These are phyloP conservation scores for Lachnellula subtilissima DNA, from an alignment of 2,329 filamentous ascomycete species.

Conservation along the genomic window DNA sequence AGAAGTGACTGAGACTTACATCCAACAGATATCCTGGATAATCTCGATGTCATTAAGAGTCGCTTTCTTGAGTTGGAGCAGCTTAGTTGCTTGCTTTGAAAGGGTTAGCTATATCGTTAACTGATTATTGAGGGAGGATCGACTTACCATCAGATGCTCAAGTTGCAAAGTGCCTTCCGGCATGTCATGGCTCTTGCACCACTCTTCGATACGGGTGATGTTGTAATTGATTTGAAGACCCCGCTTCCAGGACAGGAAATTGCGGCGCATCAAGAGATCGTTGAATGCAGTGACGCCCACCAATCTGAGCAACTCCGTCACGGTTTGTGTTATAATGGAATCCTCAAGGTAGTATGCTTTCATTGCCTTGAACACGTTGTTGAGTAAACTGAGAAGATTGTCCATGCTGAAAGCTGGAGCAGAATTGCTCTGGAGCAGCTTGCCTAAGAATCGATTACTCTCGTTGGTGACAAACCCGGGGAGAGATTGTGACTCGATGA, in stretches of 20 bases:
- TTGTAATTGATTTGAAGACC: constrained; percentile 99
- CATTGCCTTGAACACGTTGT: constrained; percentile 98
- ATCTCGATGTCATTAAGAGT: constrained; percentile 99
- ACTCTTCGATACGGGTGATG: constrained; percentile 98
- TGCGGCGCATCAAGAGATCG: constrained; percentile 92
- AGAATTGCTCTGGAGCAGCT: constrained; percentile 86
- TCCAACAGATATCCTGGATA: constrained; percentile 99
- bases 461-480: constrained; percentile 98
- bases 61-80: constrained; percentile 97
- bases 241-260: constrained; percentile 99
- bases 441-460: constrained; percentile 96
- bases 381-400: constrained; percentile 89
- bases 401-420: constrained; percentile 99
- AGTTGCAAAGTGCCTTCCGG: constrained; percentile 95
- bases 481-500: constrained; percentile 97
- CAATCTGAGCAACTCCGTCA: constrained; percentile 86
- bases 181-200: constrained; percentile 99
- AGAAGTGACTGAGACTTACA: constrained; percentile 56
- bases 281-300: constrained; percentile 99
- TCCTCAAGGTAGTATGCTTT: constrained; percentile 98
- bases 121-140: background rate
- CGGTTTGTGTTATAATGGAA: constrained; percentile 89
- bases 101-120: constrained; percentile 29
- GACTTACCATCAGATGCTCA: constrained; percentile 87
- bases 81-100: constrained; percentile 85